Conservation (phyloP, 352 stramenopile genomes). For the Phytopythium cucurbitacearum region DNA sequence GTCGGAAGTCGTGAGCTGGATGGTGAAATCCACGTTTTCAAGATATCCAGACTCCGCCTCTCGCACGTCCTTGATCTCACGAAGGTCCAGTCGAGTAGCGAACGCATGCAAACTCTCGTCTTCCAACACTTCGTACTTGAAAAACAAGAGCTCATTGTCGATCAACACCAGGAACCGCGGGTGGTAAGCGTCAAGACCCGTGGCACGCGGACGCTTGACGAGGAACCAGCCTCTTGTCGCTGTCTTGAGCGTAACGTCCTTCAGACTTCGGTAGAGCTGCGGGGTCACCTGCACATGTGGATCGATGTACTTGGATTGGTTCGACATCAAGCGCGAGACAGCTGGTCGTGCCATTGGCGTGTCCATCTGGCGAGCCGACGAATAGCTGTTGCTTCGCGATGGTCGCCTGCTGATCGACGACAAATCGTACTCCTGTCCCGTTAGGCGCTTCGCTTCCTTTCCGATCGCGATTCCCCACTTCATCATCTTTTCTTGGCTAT, state of each 20-base stretch:
- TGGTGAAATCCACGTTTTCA: slow-evolving; percentile 83
- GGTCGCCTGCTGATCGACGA: slow-evolving; percentile 59
- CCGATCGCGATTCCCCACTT: slow-evolving; percentile 80
- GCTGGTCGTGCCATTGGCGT: slow-evolving; percentile 50
- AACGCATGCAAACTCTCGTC: slow-evolving; percentile 65
- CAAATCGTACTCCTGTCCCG: slow-evolving; percentile 77
- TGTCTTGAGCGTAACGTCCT: slow-evolving; percentile 65
- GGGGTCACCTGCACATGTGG: slow-evolving; percentile 41
- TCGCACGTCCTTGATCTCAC: slow-evolving; percentile 75
- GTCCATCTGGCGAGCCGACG: slow-evolving; percentile 48
- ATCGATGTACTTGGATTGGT: slow-evolving; percentile 72
- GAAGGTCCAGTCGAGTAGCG: slow-evolving; percentile 64
- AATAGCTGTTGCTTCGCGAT: slow-evolving; percentile 64
- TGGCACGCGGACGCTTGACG: slow-evolving; percentile 63
- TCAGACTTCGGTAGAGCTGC: slow-evolving; percentile 64
- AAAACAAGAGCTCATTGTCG: slow-evolving; percentile 71
- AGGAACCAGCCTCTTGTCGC: slow-evolving; percentile 82
- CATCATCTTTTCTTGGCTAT: slow-evolving; percentile 79
- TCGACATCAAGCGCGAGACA: slow-evolving; percentile 73
- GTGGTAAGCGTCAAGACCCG: slow-evolving; percentile 74
- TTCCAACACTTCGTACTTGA: slow-evolving; percentile 85
- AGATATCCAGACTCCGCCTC: slow-evolving; percentile 75
- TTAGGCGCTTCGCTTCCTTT: slow-evolving; percentile 75
- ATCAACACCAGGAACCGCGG: slow-evolving; percentile 80
- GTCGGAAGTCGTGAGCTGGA: slow-evolving; percentile 71